Evolutionary conservation across 805 yeast genomes (phyloP), one percentile per base, ranked within the genome.

Genomic region (Isabelozyma gotoi): DNA sequence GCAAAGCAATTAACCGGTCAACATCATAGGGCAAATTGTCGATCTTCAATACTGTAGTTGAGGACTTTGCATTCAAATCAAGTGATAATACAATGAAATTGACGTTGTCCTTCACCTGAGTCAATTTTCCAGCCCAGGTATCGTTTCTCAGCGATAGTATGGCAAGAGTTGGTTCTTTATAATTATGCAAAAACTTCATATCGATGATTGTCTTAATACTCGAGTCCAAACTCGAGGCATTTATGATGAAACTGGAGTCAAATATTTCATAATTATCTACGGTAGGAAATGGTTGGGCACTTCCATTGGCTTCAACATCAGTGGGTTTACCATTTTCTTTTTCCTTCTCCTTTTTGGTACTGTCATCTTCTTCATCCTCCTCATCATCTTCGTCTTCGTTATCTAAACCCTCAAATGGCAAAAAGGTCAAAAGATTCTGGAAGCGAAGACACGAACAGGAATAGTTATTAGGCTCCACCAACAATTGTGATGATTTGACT

Each of bases 141-240:
- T 77, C 71, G 14, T 65, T 51, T 37, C 56, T 67, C 24, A 80
- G 79, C 41, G 81, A 77, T 19, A 89, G 58, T 4, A 89, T 73
- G 0, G 85, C 92, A 16, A 89, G 51, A 0, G 97, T 91, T 0
- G 97, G 96, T 45, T 85, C 94, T 50, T 85, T 69, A 57, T 88
- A 92, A 43, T 84, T 84, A 55, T 81, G 64, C 33, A 92, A 62
- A 58, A 87, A 91, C 39, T 80, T 81, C 51, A 84, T 73, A 56
- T 88, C 96, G 2, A 85, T 69, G 12, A 94, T 78, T 48, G 82
- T 80, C 2, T 73, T 76, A 36, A 90, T 73, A 4, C 78, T 71
- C 0, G 78, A 53, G 50, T 84, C 82, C 32, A 92, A 65, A 19
- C 76, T 67, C 1, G 76, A 65, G 0, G 85, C 81, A 39, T 77